These are phyloP conservation scores for Chaetothyriales sp. DNA, from an alignment of 2,329 filamentous ascomycete genomes.

Conservation along the genomic window DNA sequence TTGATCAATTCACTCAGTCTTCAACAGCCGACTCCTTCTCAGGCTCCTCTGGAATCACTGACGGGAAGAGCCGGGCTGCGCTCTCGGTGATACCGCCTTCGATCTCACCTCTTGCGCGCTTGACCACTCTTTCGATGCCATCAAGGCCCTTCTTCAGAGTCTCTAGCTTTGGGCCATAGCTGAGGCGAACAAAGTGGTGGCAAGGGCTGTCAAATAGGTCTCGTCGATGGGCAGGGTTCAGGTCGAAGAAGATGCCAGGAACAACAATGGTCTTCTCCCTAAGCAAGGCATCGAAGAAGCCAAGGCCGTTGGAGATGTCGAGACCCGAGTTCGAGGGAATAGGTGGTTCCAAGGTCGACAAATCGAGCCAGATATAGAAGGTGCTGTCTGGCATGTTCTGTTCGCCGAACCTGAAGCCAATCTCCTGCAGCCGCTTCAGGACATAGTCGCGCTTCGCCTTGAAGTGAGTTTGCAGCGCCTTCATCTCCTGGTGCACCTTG, in stretches of 20 bases:
- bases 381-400: constrained; percentile 76
- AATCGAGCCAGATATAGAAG: constrained; percentile 75
- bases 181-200: constrained; percentile 77
- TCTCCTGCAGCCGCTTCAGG: constrained; percentile 59
- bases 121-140: constrained; percentile 68
- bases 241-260: constrained; percentile 92
- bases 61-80: neutral
- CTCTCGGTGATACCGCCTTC: neutral
- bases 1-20: neutral
- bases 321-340: constrained; percentile 42
- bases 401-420: constrained; percentile 60
- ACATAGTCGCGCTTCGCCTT: constrained; percentile 86
- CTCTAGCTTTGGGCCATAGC: constrained; percentile 66
- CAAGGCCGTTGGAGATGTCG: constrained; percentile 76
- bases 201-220: constrained; percentile 91
- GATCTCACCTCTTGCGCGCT: constrained; percentile 25
- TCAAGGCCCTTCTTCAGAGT: constrained; percentile 64
- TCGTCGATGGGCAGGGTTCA: constrained; percentile 77
- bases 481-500: constrained; percentile 73
- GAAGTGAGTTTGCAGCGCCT: constrained; percentile 78
- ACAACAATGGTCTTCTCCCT: constrained; percentile 93
- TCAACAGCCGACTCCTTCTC: neutral
- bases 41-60: constrained; percentile 8
- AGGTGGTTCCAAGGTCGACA: constrained; percentile 34
- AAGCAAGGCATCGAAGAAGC: constrained; percentile 91